phyloP scores from a whole-genome alignment of 2,329 filamentous ascomycete species.

The Coniochaeta sp. region DNA sequence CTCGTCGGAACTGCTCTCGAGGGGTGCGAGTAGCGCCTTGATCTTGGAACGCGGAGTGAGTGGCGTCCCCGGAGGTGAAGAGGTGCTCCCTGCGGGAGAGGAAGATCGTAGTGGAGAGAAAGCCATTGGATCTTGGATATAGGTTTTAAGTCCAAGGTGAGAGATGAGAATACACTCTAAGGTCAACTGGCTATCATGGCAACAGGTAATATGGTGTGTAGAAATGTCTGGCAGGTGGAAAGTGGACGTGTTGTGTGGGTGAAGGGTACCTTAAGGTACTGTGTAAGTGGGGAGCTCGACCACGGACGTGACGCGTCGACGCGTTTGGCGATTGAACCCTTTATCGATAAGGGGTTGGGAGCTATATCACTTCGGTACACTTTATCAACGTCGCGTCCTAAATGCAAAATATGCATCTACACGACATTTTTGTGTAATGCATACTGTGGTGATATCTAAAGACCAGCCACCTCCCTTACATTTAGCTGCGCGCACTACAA shows the following conservation, averaged over 20 bases:
- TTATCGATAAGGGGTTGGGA: neutral
- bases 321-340: neutral
- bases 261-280: neutral
- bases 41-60: conserved; percentile 30
- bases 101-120: conserved; percentile 30
- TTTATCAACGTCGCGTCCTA: neutral
- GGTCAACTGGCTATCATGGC: neutral
- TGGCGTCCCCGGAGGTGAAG: conserved; percentile 34
- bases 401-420: neutral
- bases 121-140: conserved; percentile 31
- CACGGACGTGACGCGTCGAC: neutral
- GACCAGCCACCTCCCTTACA: too few species aligned
- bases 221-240: neutral
- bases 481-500: too few species aligned
- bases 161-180: neutral
- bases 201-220: neutral
- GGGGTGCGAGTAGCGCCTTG: conserved; percentile 40
- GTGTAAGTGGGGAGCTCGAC: neutral
- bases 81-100: conserved; percentile 31
- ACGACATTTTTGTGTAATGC: too few species aligned
- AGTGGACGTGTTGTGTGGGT: neutral
- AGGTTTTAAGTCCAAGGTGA: neutral
- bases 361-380: too few species aligned
- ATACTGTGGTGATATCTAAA: too few species aligned
- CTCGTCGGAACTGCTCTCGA: conserved; percentile 44